These are phyloP conservation scores for Cercospora beticola DNA, from an alignment of 2,329 filamentous ascomycete species.

Conservation along the genomic window DNA sequence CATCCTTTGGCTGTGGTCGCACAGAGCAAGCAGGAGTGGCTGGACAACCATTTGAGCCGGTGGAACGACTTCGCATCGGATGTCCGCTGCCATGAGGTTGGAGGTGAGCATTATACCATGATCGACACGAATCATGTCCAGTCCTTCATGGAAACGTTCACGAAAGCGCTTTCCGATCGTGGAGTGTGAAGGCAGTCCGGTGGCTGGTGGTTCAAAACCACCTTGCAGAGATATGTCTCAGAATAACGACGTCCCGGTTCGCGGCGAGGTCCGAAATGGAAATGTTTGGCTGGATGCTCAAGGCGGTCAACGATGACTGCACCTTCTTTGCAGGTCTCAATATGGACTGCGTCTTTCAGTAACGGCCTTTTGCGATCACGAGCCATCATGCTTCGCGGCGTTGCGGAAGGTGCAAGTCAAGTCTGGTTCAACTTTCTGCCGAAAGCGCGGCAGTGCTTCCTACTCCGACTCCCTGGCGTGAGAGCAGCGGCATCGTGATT, in stretches of 20 bases:
- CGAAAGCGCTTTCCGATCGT: conserved; percentile 3
- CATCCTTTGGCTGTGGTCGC: conserved; percentile 38
- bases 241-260: background rate
- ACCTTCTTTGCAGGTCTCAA: background rate
- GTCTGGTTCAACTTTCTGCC: background rate
- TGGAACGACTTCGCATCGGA: conserved; percentile 28
- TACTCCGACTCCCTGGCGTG: background rate
- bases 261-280: background rate
- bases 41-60: conserved; percentile 25
- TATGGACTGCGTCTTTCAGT: background rate
- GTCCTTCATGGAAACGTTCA: conserved; percentile 18
- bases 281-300: background rate
- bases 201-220: background rate
- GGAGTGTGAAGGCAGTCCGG: background rate
- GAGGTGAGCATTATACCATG: conserved; percentile 31
- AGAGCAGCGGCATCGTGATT: background rate
- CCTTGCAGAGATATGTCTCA: background rate
- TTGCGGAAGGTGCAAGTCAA: background rate
- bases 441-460: background rate
- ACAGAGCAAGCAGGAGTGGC: conserved; percentile 36
- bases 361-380: background rate
- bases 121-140: conserved; percentile 24
- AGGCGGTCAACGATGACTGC: background rate
- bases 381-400: background rate
- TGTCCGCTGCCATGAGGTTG: conserved; percentile 22